Base-by-base conservation (phyloP, 2,329 filamentous ascomycete genomes). In the Aspergillus sp. region DNA sequence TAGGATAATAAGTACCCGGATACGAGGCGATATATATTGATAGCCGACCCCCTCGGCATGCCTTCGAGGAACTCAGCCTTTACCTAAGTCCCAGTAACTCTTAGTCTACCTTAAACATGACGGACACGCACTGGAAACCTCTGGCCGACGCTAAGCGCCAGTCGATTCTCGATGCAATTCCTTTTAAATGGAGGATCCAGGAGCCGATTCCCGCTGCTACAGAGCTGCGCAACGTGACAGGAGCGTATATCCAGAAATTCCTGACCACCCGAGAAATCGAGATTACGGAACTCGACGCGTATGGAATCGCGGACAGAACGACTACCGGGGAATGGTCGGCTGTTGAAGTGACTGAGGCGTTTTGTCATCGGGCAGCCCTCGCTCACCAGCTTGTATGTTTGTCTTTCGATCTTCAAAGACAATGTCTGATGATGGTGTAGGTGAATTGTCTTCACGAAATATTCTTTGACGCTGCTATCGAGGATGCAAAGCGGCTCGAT, bases 211-310 rank as follows among this genome's bases (percentile, higher is more conserved):
- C 84, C 2, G 70, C 79, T 2, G 66, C 76, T 0, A 73, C 79
- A 50, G 77, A 86, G 59, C 80, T 85, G 57, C 78, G 78, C 64
- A 83, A 86, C 68, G 78, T 86, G 8, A 85, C 83, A 0, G 82
- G 82, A 6, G 57, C 73, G 14, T 87, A 82, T 62, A 80, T 87
- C 44, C 79, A 83, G 31, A 79, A 85, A 53, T 87, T 79, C 60
- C 74, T 88, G 1, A 77, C 72, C 6, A 56, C 77, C 19, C 68
- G 76, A 41, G 85, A 88, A 64, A 74, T 87, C 12, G 79, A 82
- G 43, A 87, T 88, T 57, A 88, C 86, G 0, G 83, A 87, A 64
- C 82, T 81, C 5, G 81, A 84, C 66, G 83, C 84, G 3, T 78
- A 82, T 6, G 81, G 77, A 0, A 85, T 88, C 56, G 80, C 82